phyloP scores from a whole-genome alignment of 768 basidiomycete genomes.

The Collybiopsis luxurians region DNA sequence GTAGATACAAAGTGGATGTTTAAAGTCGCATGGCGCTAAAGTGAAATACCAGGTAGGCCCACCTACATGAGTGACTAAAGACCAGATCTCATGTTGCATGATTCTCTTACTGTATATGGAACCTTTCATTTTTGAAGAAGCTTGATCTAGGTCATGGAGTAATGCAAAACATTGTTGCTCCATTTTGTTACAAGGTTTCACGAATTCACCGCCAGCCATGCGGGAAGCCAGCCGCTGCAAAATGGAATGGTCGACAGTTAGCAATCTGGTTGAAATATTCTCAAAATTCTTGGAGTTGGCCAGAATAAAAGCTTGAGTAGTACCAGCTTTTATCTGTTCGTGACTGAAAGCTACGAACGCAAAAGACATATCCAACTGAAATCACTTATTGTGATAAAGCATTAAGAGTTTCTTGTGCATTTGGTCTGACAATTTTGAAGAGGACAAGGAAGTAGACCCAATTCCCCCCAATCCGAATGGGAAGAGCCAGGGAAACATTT shows the following conservation, averaged over 20 bases:
- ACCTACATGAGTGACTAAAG: conserved; percentile 20
- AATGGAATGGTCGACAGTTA: conserved; percentile 9
- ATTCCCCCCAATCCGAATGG: conserved; percentile 32
- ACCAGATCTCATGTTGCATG: conserved; percentile 29
- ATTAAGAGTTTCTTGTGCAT: conserved; percentile 23
- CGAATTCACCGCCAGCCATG: conserved; percentile 11
- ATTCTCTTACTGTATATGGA: conserved; percentile 24
- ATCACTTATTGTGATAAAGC: conserved; percentile 34
- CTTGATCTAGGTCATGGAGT: conserved; percentile 23
- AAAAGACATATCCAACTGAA: conserved; percentile 31
- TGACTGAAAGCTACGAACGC: conserved; percentile 29
- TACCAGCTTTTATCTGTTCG: conserved; percentile 23
- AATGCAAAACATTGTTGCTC: conserved; percentile 23
- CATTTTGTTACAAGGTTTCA: conserved; percentile 13
- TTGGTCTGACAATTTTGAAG: conserved; percentile 12
- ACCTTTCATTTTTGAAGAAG: conserved; percentile 17
- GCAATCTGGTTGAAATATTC: conserved; percentile 13
- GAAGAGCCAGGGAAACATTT: conserved; percentile 42
- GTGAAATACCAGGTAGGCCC: conserved; percentile 29
- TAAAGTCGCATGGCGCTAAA: conserved; percentile 25
- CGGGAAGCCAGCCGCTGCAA: conserved; percentile 8
- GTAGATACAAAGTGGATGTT: conserved; percentile 24
- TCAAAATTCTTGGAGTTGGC: conserved; percentile 15
- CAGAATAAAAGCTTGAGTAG: conserved; percentile 19
- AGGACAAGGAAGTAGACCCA: conserved; percentile 4